A percentile compares a stretch with the other conserved stretches of the same genome.
Conservation (phyloP, 2,329 filamentous ascomycete genomes). For the Alternaria burnsii region DNA sequence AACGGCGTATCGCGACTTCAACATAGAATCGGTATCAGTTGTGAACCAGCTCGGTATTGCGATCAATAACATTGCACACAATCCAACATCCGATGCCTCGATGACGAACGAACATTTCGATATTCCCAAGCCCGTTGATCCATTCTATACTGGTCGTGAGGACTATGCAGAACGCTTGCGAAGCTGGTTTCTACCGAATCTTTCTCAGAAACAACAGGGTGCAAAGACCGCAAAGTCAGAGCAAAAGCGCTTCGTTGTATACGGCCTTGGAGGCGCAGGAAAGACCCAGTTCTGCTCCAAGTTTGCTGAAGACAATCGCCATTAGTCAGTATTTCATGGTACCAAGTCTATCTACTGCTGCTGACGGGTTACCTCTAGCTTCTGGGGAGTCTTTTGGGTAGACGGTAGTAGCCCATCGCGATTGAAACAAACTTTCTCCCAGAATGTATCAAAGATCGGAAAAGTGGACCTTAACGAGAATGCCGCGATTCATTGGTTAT, state of each 20-base stretch:
- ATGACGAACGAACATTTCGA: conserved; percentile 7
- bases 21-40: conserved; percentile 3
- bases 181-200: neutral
- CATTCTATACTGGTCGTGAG: conserved; percentile 6
- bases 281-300: conserved; percentile 53
- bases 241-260: conserved; percentile 29
- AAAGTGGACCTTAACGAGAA: conserved; percentile 38
- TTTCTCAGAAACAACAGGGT: neutral
- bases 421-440: conserved; percentile 33
- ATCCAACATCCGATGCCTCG: neutral
- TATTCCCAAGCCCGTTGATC: conserved; percentile 9
- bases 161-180: conserved; percentile 2
- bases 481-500: conserved; percentile 34
- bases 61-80: neutral
- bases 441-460: conserved; percentile 35
- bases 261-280: conserved; percentile 52
- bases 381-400: conserved; percentile 51
- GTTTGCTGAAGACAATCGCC: conserved; percentile 47
- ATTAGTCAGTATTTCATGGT: conserved; percentile 31
- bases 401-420: conserved; percentile 40
- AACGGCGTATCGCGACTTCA: conserved; percentile 3
- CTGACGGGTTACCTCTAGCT: conserved; percentile 23
- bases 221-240: neutral
- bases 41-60: neutral
- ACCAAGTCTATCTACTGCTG: conserved; percentile 5